Evolutionary conservation across 495 filamentous ascomycete species (phyloP).

Genomic region (Aspergillus olivimuriae): DNA sequence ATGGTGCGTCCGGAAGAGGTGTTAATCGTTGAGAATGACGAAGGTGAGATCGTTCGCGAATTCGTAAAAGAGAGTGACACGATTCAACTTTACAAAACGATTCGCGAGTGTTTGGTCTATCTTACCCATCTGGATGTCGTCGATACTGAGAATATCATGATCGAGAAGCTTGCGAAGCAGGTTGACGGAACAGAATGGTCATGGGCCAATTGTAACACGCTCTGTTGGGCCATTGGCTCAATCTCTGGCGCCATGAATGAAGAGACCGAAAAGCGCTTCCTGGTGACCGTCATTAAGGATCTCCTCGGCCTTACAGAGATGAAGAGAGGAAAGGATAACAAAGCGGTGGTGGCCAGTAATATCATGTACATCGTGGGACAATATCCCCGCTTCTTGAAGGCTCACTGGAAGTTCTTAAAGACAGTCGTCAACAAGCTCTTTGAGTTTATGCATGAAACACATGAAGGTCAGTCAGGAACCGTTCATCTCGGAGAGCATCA

Average conservation of each 20-base stretch:
- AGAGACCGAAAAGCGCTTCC: slow-evolving; percentile 95
- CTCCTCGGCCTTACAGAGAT: slow-evolving; percentile 96
- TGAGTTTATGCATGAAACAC: slow-evolving; percentile 99
- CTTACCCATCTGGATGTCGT: slow-evolving; percentile 96
- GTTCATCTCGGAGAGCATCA: too few species aligned
- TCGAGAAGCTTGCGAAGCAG: slow-evolving; percentile 90
- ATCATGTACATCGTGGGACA: slow-evolving; percentile 99
- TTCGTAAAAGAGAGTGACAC: slow-evolving; percentile 99
- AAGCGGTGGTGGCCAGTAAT: slow-evolving; percentile 97
- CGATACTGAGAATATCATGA: slow-evolving; percentile 98
- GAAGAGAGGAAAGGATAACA: slow-evolving; percentile 99
- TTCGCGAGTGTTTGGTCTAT: slow-evolving; percentile 94
- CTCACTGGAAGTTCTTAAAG: slow-evolving; percentile 99
- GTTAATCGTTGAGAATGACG: slow-evolving; percentile 98
- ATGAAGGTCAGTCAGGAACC: slow-evolving; percentile 62
- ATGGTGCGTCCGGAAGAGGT: slow-evolving; percentile 99
- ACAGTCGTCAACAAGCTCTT: slow-evolving; percentile 99
- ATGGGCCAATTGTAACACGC: slow-evolving; percentile 98
- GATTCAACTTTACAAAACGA: slow-evolving; percentile 98
- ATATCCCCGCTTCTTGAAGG: slow-evolving; percentile 96
- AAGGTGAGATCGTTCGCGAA: slow-evolving; percentile 97
- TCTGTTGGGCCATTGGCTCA: slow-evolving; percentile 98
- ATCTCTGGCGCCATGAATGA: slow-evolving; percentile 99
- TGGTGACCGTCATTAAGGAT: slow-evolving; percentile 98
- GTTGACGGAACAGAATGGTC: slow-evolving; percentile 97